These are phyloP conservation scores for Ascosphaera apis DNA, from an alignment of 2,329 filamentous ascomycete species.

Conservation along the genomic window DNA sequence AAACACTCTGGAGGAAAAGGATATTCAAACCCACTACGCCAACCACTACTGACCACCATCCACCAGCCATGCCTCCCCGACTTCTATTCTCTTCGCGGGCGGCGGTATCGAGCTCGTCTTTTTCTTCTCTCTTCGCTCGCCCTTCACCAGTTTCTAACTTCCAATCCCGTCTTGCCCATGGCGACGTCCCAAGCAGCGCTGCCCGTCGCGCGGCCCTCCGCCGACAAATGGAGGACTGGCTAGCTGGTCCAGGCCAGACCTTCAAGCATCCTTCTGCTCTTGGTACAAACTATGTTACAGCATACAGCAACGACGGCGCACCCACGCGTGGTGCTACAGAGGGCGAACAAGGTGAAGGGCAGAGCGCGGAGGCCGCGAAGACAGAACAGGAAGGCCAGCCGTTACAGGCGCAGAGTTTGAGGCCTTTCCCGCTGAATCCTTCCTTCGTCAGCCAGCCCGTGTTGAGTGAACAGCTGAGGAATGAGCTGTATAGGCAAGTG, in stretches of 20 bases:
- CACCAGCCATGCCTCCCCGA: no score
- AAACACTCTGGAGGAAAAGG: no score
- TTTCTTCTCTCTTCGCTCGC: no score
- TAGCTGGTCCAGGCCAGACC: slow-evolving; percentile 28
- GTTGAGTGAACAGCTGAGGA: slow-evolving; percentile 47
- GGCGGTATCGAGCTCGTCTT: no score
- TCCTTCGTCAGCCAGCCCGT: slow-evolving; percentile 49
- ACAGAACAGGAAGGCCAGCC: slow-evolving; percentile 1
- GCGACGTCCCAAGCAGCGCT: background rate
- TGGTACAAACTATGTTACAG: slow-evolving; percentile 32
- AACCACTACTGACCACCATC: no score
- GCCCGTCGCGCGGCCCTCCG: slow-evolving; percentile 10
- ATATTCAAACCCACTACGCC: no score
- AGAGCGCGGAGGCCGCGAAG: slow-evolving; percentile 2
- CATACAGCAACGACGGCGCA: slow-evolving; percentile 28
- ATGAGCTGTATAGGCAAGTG: slow-evolving; percentile 50
- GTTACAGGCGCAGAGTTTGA: slow-evolving; percentile 8
- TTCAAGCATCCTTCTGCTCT: slow-evolving; percentile 26
- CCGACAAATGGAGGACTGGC: slow-evolving; percentile 34
- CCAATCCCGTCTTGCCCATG: background rate
- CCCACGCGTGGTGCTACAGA: slow-evolving; percentile 16
- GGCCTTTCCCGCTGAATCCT: slow-evolving; percentile 53
- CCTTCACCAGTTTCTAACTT: no score
- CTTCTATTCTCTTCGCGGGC: no score
- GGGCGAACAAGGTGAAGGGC: slow-evolving; percentile 11